These are phyloP conservation scores for Russula griseocarnosa DNA, from an alignment of 768 basidiomycete genomes.

Conservation along the genomic window DNA sequence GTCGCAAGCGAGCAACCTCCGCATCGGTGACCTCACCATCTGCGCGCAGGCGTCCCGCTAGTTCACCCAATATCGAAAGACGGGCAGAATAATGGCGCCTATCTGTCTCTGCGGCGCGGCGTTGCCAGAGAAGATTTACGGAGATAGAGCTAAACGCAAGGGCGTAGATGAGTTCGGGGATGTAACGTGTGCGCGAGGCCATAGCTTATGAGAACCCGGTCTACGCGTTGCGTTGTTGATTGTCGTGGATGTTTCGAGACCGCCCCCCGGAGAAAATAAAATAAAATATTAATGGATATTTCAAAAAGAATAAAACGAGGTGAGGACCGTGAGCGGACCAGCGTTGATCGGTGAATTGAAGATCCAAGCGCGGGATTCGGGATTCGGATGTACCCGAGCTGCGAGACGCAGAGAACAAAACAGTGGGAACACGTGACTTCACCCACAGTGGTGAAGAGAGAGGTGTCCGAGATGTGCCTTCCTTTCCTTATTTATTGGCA, in stretches of 20 bases:
- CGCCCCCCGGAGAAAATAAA: not conserved
- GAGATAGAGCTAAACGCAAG: slow-evolving; percentile 63
- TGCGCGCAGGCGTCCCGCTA: slow-evolving; percentile 50
- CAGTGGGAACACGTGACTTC: slow-evolving; percentile 1
- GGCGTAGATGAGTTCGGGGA: slow-evolving; percentile 63
- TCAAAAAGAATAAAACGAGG: not conserved
- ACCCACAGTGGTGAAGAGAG: no score
- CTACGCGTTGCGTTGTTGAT: not conserved
- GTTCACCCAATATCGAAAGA: slow-evolving; percentile 58
- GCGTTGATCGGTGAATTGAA: not conserved
- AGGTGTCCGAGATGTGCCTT: no score
- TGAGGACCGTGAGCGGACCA: not conserved
- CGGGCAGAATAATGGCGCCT: slow-evolving; percentile 53
- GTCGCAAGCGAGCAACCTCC: slow-evolving; percentile 53
- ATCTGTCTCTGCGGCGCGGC: slow-evolving; percentile 49
- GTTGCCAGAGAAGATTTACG: slow-evolving; percentile 58
- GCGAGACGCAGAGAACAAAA: not conserved
- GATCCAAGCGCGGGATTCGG: not conserved
- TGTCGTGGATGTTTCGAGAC: not conserved
- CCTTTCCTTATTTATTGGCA: not conserved
- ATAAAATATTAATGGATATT: not conserved
- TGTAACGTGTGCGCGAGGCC: slow-evolving; percentile 39
- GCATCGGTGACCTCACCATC: slow-evolving; percentile 43
- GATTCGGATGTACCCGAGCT: not conserved
- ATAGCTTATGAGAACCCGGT: not conserved